Conservation (phyloP, 2,329 filamentous ascomycete species). For the Aspergillus sp. region DNA sequence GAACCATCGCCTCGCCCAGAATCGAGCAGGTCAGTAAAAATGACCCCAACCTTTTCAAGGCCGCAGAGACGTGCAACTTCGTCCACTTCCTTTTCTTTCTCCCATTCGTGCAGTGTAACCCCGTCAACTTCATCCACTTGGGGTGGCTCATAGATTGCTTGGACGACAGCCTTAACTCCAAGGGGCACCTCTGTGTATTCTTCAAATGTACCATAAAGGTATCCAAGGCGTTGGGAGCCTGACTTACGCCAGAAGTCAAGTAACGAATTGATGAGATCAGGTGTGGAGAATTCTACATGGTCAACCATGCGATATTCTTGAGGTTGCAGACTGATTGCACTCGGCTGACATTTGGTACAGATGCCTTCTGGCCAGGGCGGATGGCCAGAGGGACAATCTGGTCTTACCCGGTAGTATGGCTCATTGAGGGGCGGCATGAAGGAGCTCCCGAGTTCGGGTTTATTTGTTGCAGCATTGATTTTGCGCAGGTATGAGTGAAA, state of each 20-base stretch:
- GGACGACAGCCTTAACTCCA: constrained; percentile 91
- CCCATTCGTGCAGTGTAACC: constrained; percentile 80
- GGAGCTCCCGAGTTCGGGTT: constrained; percentile 86
- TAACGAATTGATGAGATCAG: constrained; percentile 7
- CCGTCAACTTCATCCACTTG: constrained; percentile 88
- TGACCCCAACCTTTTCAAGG: constrained; percentile 83
- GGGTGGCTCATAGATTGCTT: constrained; percentile 95
- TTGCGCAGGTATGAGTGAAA: constrained; percentile 95
- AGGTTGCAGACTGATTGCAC: constrained; percentile 90
- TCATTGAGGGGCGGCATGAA: constrained; percentile 95
- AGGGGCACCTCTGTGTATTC: constrained; percentile 92
- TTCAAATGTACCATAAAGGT: constrained; percentile 84
- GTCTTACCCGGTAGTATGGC: constrained; percentile 85
- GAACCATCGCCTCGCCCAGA: constrained; percentile 77
- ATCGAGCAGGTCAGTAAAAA: constrained; percentile 90
- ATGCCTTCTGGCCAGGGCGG: constrained; percentile 93
- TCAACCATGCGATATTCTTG: constrained; percentile 97
- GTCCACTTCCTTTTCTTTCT: constrained; percentile 78
- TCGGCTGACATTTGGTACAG: constrained; percentile 96
- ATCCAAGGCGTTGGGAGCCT: constrained; percentile 80
- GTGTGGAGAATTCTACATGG: constrained; percentile 68
- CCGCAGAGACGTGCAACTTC: constrained; percentile 79
- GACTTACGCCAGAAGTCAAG: constrained; percentile 69
- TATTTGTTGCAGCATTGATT: constrained; percentile 94
- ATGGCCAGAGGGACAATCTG: constrained; percentile 89